These are phyloP conservation scores for Trifolium fragiferum DNA, from an alignment of 306 rosid genomes.

Conservation along the genomic window DNA sequence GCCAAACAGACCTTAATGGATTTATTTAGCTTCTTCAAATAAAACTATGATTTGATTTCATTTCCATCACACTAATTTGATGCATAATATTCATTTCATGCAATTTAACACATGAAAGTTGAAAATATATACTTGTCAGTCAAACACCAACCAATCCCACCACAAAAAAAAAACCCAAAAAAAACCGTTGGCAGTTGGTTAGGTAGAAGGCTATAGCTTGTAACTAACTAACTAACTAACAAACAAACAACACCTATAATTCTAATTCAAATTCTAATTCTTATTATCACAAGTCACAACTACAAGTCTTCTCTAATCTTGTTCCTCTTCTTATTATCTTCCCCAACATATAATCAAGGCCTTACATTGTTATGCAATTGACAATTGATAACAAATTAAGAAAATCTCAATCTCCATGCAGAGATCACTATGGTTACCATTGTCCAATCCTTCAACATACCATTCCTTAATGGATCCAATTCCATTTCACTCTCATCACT, in stretches of 20 bases:
- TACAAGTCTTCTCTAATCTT: constrained; percentile 1
- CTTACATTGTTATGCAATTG: neutral
- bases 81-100: neutral
- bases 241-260: neutral
- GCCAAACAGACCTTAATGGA: too few species aligned
- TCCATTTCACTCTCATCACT: neutral
- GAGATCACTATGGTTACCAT: constrained; percentile 22
- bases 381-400: neutral
- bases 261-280: neutral
- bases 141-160: neutral
- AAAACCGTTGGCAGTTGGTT: neutral
- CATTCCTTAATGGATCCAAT: constrained; percentile 26
- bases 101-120: neutral
- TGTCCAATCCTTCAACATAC: neutral
- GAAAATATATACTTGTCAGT: constrained; percentile 2
- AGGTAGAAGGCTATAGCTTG: neutral
- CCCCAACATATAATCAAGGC: neutral
- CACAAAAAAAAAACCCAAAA: neutral
- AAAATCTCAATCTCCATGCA: constrained; percentile 1
- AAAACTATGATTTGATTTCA: too few species aligned
- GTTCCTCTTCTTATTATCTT: neutral
- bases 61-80: too few species aligned
- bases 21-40: too few species aligned
- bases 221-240: neutral
- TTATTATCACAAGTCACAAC: constrained; percentile 10